These are phyloP conservation scores for Suillus plorans DNA, from an alignment of 768 basidiomycete species.

Conservation along the genomic window DNA sequence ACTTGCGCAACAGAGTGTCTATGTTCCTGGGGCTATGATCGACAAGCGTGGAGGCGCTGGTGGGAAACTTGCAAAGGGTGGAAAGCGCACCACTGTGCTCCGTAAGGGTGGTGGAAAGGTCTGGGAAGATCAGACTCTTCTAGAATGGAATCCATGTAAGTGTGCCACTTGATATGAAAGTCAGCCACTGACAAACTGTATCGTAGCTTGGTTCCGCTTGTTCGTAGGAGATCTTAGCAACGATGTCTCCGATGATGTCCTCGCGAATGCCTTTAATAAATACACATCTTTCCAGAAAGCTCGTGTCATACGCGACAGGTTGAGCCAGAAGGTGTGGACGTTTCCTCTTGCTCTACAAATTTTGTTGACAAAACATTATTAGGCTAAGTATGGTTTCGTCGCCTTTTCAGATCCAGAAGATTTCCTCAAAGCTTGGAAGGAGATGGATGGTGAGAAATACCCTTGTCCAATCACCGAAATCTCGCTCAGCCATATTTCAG, in stretches of 20 bases:
- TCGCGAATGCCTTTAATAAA: slow-evolving; percentile 90
- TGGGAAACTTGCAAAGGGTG: slow-evolving; percentile 84
- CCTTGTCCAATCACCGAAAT: not conserved
- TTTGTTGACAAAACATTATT: slow-evolving; percentile 8
- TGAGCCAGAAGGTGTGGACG: slow-evolving; percentile 83
- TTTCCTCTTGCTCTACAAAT: not conserved
- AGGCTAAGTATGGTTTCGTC: slow-evolving; percentile 98
- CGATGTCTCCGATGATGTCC: slow-evolving; percentile 94
- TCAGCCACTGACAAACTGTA: slow-evolving; percentile 10
- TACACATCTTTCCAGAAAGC: slow-evolving; percentile 94
- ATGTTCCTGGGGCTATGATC: slow-evolving; percentile 88
- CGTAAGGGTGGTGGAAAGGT: slow-evolving; percentile 95
- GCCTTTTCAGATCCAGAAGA: slow-evolving; percentile 98
- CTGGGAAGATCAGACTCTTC: slow-evolving; percentile 96
- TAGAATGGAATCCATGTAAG: slow-evolving; percentile 97
- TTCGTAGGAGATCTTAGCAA: slow-evolving; percentile 98
- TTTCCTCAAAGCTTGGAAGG: slow-evolving; percentile 97
- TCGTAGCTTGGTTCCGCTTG: slow-evolving; percentile 89
- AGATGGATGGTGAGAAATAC: slow-evolving; percentile 85
- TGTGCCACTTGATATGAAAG: slow-evolving; percentile 12
- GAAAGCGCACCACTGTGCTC: slow-evolving; percentile 90
- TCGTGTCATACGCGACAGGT: slow-evolving; percentile 89
- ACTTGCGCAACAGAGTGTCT: slow-evolving; percentile 87
- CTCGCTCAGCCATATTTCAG: slow-evolving; percentile 28
- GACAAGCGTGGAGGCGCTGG: slow-evolving; percentile 86